These are phyloP conservation scores for Xerophyta viscosa DNA, from an alignment of 106 monocot genomes.

Conservation along the genomic window DNA sequence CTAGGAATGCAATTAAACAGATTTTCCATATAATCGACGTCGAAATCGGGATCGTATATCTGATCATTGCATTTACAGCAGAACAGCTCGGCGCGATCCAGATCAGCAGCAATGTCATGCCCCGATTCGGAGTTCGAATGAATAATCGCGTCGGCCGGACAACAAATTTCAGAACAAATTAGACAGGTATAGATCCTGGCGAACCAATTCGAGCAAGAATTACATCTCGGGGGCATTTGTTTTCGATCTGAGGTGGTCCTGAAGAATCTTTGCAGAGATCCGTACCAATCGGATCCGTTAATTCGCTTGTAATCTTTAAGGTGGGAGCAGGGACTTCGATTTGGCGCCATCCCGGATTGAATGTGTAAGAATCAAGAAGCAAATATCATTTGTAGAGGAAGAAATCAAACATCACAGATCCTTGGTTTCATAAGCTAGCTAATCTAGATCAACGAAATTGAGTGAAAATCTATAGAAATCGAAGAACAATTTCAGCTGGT, in stretches of 20 bases:
- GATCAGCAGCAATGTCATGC: constrained; percentile 50
- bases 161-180: constrained; percentile 31
- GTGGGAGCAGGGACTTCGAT: constrained; percentile 42
- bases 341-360: too few species aligned
- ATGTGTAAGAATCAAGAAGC: too few species aligned
- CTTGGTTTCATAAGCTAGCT: too few species aligned
- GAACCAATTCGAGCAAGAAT: constrained; percentile 5
- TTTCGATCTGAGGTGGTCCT: constrained; percentile 11
- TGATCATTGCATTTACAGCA: constrained; percentile 55
- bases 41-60: constrained; percentile 55
- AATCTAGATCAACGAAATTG: too few species aligned
- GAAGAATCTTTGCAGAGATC: constrained; percentile 20
- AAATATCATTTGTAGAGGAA: too few species aligned
- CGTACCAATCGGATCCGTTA: constrained; percentile 26
- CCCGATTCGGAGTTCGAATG: constrained; percentile 19
- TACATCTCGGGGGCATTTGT: constrained; percentile 20
- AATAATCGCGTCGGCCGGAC: constrained; percentile 25
- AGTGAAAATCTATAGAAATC: too few species aligned
- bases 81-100: constrained; percentile 58
- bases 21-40: constrained; percentile 19
- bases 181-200: constrained; percentile 39
- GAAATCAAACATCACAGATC: too few species aligned
- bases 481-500: too few species aligned
- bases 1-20: constrained; percentile 10
- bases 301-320: constrained; percentile 22